A percentile compares a stretch with the other conserved stretches of the same genome.
Conservation (phyloP, 2,329 filamentous ascomycete genomes). For the Sporothrix mexicana region DNA sequence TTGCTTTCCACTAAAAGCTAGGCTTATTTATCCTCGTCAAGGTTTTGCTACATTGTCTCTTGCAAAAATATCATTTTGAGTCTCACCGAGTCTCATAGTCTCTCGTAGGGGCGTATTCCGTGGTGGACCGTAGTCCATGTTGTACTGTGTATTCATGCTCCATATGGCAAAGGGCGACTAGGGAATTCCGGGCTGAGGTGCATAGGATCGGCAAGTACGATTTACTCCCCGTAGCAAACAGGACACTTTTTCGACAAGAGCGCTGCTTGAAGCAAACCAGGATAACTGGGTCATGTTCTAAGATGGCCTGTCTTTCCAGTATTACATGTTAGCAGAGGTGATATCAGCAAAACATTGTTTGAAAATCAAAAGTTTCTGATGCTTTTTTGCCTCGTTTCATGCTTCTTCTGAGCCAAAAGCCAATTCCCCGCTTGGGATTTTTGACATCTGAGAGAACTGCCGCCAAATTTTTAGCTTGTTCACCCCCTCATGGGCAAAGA, state of each 20-base stretch:
- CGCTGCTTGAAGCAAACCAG: background rate
- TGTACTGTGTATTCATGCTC: background rate
- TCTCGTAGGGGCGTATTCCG: background rate
- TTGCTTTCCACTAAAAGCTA: background rate
- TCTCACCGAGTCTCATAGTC: no score
- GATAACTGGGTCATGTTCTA: conserved; percentile 6
- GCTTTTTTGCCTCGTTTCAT: conserved; percentile 9
- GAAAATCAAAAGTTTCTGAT: conserved; percentile 8
- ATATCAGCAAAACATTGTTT: background rate
- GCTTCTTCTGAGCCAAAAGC: background rate
- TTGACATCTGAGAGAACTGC: background rate
- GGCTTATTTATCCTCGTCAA: background rate
- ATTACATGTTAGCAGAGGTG: background rate
- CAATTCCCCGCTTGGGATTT: background rate
- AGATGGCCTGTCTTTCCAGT: background rate
- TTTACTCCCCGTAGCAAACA: background rate
- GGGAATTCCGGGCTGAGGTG: conserved; percentile 26
- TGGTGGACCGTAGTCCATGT: background rate
- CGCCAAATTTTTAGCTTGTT: conserved; percentile 11
- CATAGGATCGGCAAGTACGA: conserved; percentile 20
- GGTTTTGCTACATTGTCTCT: background rate
- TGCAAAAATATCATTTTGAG: background rate
- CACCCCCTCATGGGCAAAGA: background rate
- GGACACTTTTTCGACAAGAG: background rate
- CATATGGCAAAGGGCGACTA: background rate